phyloP scores from a whole-genome alignment of 768 basidiomycete species.

The Suillus placidus region DNA sequence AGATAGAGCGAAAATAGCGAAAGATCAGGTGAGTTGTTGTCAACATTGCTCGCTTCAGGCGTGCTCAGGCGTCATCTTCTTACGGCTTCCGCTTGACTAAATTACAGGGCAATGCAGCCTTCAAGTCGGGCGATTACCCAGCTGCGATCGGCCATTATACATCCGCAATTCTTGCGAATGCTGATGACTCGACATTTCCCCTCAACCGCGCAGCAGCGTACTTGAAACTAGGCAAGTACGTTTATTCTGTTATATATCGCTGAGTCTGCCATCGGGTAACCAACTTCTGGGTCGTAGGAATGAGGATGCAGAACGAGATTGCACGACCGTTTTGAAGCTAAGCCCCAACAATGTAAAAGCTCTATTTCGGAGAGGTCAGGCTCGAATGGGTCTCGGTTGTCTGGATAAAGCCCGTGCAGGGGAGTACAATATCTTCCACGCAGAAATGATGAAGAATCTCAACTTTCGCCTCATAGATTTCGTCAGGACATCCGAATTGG shows the following conservation, averaged over 20 bases:
- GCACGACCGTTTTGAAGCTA: conserved; percentile 61
- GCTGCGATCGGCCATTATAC: conserved; percentile 87
- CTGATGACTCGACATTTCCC: conserved; percentile 72
- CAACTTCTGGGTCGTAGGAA: conserved; percentile 45
- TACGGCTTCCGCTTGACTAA: conserved; percentile 1
- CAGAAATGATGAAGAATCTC: conserved; percentile 5
- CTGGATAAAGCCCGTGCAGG: conserved; percentile 65
- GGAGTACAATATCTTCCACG: conserved; percentile 11
- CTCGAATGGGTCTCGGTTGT: conserved; percentile 57
- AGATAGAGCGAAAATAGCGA: conserved; percentile 36
- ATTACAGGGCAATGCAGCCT: conserved; percentile 85
- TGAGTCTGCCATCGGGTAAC: neutral
- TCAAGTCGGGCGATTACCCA: conserved; percentile 79
- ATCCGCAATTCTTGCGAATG: conserved; percentile 72
- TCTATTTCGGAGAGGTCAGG: conserved; percentile 77
- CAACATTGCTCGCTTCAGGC: neutral
- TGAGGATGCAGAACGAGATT: conserved; percentile 83
- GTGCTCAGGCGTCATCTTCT: neutral
- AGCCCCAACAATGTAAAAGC: conserved; percentile 73
- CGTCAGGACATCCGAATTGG: conserved; percentile 54
- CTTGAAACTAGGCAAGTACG: conserved; percentile 94
- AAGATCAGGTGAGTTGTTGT: conserved; percentile 30
- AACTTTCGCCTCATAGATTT: conserved; percentile 52
- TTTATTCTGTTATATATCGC: conserved; percentile 25
- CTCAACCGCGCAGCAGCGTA: conserved; percentile 92